Base-by-base conservation (phyloP, 345 rosid species). In the Hibiscus trionum region DNA sequence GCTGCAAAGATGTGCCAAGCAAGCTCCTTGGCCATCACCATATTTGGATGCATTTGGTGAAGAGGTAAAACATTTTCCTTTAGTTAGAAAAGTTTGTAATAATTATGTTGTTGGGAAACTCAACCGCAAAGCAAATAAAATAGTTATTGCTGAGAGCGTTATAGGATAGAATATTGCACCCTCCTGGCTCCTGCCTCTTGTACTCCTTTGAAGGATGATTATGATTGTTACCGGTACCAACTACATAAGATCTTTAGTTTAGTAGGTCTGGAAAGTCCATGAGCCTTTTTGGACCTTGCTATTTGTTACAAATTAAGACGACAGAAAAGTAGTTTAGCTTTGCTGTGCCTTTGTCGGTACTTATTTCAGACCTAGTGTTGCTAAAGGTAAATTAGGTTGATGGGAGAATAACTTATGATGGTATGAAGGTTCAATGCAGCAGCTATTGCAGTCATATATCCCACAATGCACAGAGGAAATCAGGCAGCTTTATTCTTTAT, bases 1-100 rank as follows among this genome's bases (percentile, higher is more conserved):
- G 76, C 84, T 95, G 33, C 96, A 88, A 81, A 85, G 99, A 78
- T 87, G 81, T 78, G 91, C 86, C 16, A 90, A 91, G 27, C 97
- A 83, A 75, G 85, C 98, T 73, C 83, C 86, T 74, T 95, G 99
- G 99, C 96, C 92, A 21, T 92, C 99, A 55, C 98, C 85, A 6
- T 95, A 90, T 82, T 85, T 95, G 85, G 99, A 92, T 85, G 84
- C 84, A 4, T 95, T 81, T 82, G 99, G 99, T 63, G 99, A 92
- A 90, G 99, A 95, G 98, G 99, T 89, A 72, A 77, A 15, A 61
- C 26, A 47, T 55, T 26, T 19, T n/a, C 70, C 7, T 33, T 10
- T 33, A n/a, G 5, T 7, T 62, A 15, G 47, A 3, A 8, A 67
- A 67, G 14, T 26, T 26, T 47, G 39, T 66, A 15, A 66, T 1